Evolutionary conservation across 495 filamentous ascomycete genomes (phyloP), one percentile per base, ranked within the genome.

Genomic region (Podospora australis): DNA sequence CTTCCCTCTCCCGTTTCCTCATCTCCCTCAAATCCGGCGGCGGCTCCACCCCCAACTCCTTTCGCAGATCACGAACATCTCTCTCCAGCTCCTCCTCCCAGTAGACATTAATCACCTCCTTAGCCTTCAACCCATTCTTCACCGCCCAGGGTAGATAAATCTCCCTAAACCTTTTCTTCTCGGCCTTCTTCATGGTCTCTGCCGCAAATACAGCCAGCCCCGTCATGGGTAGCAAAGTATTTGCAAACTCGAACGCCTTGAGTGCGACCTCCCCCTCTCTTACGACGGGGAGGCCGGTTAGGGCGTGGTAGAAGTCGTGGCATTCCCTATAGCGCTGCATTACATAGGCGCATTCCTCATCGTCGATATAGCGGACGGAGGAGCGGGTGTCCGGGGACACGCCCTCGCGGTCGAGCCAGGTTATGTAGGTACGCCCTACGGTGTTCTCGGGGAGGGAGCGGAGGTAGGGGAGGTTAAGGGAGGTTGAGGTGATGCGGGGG

Each of bases 321-420:
- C 86, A 92, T 67, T 98, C 94, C 39, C 92, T 81, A 68, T 98
- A 98, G 23, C 92, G 82, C 77, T 97, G 92, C 88, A 98, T 95
- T 3, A 97, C 92, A 66, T 97, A 98, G 16, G 92, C 92, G 63
- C 88, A 95, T 63, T 97, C 92, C 44, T 81, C 82, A 61, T 96
- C 84, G 63, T 96, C 91, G 45, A 98, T 89, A 67, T 95, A 96
- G 35, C 83, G 77, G 20, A 98, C 92, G 14, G 62, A 55, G 28
- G 80, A 70, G 8, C 94, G 81, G 21, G 94, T 95, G 66, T 97
- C 94, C 0, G 92, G 91, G 1, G 85, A 84, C 2, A 98, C 90
- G 30, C 87, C 86, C 70, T 98, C 92, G 26, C 84, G 78, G 68
- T 96, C 89, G 13, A 96, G 74, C 92, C 92, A 98, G 16, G 68